phyloP scores from a whole-genome alignment of 805 yeast genomes.

The Kodamaea kaohsiungensis region DNA sequence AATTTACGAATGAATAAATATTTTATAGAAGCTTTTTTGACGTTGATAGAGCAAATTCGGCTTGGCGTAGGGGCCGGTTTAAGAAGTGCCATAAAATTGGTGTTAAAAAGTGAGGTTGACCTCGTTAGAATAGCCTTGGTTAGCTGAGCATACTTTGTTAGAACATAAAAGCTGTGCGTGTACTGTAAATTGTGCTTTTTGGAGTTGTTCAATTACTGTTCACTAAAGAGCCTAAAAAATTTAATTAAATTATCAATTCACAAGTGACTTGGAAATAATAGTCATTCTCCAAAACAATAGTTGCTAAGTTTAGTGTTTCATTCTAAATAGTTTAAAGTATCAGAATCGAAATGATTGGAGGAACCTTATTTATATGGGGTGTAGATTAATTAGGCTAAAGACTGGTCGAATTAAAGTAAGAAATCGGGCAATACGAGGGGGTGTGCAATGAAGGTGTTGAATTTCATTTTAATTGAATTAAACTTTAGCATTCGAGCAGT shows the following conservation, averaged over 20 bases:
- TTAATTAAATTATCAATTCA: too few relatives aligned
- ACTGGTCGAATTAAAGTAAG: too few relatives aligned
- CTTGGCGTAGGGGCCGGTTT: background rate
- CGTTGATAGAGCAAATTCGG: background rate
- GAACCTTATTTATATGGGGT: background rate
- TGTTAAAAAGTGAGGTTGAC: background rate
- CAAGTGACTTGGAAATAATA: background rate
- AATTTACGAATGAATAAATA: background rate
- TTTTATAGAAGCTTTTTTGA: background rate
- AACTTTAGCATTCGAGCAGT: too few relatives aligned
- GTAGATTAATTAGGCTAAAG: background rate
- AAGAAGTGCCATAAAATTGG: background rate
- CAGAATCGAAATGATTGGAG: background rate
- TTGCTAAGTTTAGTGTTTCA: too few relatives aligned
- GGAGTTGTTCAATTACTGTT: background rate
- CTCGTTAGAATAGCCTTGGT: background rate
- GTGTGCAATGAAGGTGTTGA: background rate
- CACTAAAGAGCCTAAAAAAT: background rate
- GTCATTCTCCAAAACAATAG: background rate
- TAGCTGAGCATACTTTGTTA: background rate
- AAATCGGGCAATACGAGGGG: too few relatives aligned
- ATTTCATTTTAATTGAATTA: too few relatives aligned
- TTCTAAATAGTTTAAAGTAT: too few relatives aligned
- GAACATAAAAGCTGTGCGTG: background rate
- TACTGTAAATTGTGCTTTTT: background rate